A percentile compares a stretch with the other conserved stretches of the same genome.
Evolutionary conservation across 106 monocot species (phyloP).

Genomic region (Dendrobium nobile): DNA sequence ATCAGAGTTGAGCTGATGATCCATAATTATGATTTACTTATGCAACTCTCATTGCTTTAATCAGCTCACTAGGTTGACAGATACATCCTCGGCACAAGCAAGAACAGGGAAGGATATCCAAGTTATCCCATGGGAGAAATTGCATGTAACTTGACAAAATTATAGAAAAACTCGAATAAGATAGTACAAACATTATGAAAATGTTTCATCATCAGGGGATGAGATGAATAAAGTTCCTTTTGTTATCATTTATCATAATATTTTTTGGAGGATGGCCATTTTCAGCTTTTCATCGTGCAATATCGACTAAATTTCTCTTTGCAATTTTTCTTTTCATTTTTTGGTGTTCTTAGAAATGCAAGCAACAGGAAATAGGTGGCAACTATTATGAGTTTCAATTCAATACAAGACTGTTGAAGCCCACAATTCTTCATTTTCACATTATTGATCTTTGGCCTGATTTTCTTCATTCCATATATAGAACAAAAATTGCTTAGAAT

Average conservation of each 20-base stretch:
- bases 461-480: neutral
- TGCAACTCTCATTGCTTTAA: neutral
- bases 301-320: neutral
- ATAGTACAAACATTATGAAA: slow-evolving; percentile 47
- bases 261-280: neutral
- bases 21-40: neutral
- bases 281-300: neutral
- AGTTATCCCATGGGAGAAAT: slow-evolving; percentile 17
- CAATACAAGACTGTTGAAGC: slow-evolving; percentile 69
- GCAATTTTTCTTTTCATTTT: neutral
- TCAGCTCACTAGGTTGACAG: slow-evolving; percentile 23
- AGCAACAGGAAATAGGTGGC: slow-evolving; percentile 44
- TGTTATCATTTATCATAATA: neutral
- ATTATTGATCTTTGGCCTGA: slow-evolving; percentile 12
- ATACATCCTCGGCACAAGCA: slow-evolving; percentile 20
- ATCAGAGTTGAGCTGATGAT: no score
- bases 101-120: slow-evolving; percentile 21
- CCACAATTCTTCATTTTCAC: slow-evolving; percentile 38
- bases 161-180: slow-evolving; percentile 27
- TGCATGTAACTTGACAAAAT: slow-evolving; percentile 34
- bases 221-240: slow-evolving; percentile 26
- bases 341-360: slow-evolving; percentile 34
- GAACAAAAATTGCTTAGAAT: neutral
- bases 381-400: slow-evolving; percentile 49
- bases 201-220: slow-evolving; percentile 39